These are phyloP conservation scores for Trichophyton benhamiae DNA, from an alignment of 2,329 filamentous ascomycete genomes.

Conservation along the genomic window DNA sequence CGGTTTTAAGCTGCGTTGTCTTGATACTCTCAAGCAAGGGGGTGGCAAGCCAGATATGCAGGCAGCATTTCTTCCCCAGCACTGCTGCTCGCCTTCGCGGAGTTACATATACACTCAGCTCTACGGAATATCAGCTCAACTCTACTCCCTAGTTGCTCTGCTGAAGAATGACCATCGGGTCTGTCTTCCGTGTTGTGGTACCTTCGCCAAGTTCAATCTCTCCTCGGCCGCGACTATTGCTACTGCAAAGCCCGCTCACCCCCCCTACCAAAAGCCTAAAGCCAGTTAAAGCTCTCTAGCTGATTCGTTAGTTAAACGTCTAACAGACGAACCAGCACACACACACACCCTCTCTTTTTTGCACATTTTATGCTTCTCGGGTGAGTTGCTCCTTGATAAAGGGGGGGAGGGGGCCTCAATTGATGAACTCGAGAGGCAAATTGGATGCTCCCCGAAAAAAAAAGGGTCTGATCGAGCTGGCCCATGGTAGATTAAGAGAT, in stretches of 20 bases:
- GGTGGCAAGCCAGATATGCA: not conserved
- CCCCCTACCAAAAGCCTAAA: not conserved
- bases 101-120: not conserved
- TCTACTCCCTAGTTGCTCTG: no score
- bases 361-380: not conserved
- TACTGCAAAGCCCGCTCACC: not conserved
- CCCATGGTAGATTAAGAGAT: not conserved
- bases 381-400: not conserved
- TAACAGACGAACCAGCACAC: not conserved
- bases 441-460: not conserved
- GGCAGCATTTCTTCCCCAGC: not conserved
- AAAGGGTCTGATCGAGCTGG: not conserved
- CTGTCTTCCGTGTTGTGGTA: no score
- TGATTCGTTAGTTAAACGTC: constrained; percentile 1
- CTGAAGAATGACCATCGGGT: no score
- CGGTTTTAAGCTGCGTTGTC: not conserved
- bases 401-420: not conserved
- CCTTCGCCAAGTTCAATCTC: not conserved
- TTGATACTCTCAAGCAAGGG: not conserved
- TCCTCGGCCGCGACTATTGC: not conserved
- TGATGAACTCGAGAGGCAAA: not conserved
- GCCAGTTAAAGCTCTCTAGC: not conserved
- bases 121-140: not conserved
- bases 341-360: not conserved
- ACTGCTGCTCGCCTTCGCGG: not conserved